phyloP scores from a whole-genome alignment of 148 eudicot genomes.

The Tetragonia tetragonoides region DNA sequence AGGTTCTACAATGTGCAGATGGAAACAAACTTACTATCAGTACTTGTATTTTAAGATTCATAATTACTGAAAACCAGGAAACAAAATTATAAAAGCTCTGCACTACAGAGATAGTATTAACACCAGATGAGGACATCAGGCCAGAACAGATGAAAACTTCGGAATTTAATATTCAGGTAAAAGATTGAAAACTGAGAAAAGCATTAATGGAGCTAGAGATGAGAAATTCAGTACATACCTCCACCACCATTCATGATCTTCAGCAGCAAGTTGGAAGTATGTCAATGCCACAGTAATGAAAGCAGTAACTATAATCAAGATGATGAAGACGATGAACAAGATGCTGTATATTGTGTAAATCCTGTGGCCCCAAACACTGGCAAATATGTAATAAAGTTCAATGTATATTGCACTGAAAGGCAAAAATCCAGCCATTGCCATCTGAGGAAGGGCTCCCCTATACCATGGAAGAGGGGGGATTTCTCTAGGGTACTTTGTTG shows the following conservation, averaged over 20 bases:
- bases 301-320: conserved; percentile 34
- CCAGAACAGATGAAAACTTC: background rate
- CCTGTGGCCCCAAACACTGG: conserved; percentile 41
- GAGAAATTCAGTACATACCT: conserved; percentile 23
- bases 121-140: background rate
- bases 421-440: conserved; percentile 42
- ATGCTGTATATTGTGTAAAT: conserved; percentile 36
- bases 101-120: background rate
- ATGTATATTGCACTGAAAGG: conserved; percentile 40
- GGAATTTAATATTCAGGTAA: background rate
- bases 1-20: too few relatives aligned
- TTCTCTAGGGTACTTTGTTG: conserved; percentile 34
- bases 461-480: conserved; percentile 36
- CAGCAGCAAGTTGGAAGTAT: conserved; percentile 39
- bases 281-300: conserved; percentile 40
- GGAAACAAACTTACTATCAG: too few relatives aligned
- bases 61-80: background rate
- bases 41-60: too few relatives aligned
- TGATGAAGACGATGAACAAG: conserved; percentile 38
- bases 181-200: background rate
- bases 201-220: background rate
- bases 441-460: conserved; percentile 36
- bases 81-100: background rate
- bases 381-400: conserved; percentile 37
- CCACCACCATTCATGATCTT: conserved; percentile 45